These are phyloP conservation scores for Hsuehochloa calcarea DNA, from an alignment of 176 grass and related monocot genomes.

Conservation along the genomic window DNA sequence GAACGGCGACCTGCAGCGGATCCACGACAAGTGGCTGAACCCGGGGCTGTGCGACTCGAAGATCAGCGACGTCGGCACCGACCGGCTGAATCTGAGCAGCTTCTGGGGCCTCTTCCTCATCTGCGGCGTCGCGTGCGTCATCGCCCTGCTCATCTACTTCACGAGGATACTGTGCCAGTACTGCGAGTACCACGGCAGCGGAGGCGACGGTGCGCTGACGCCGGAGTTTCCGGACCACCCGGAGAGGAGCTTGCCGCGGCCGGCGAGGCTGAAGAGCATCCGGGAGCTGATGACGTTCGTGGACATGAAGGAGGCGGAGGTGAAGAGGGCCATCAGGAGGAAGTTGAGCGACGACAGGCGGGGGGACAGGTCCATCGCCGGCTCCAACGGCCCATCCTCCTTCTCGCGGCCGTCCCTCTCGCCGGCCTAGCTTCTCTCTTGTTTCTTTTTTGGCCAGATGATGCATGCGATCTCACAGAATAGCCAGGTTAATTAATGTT, in stretches of 20 bases:
- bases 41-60: constrained; percentile 33
- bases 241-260: constrained; percentile 42
- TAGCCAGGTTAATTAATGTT: too few species aligned
- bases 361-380: constrained; percentile 26
- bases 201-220: neutral
- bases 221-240: constrained; percentile 6
- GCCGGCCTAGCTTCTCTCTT: neutral
- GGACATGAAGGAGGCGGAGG: constrained; percentile 87
- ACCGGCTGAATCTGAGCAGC: constrained; percentile 54
- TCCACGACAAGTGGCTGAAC: constrained; percentile 92
- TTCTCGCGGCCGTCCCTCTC: constrained; percentile 21
- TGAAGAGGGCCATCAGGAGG: constrained; percentile 59
- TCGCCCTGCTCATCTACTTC: constrained; percentile 64
- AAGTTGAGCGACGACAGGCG: constrained; percentile 36
- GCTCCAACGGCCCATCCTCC: constrained; percentile 6
- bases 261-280: constrained; percentile 51
- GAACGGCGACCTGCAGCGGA: constrained; percentile 89
- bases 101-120: constrained; percentile 95
- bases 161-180: constrained; percentile 65
- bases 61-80: constrained; percentile 10
- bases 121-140: constrained; percentile 57
- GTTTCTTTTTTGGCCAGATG: too few species aligned
- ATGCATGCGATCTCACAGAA: too few species aligned
- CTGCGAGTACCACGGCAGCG: constrained; percentile 35
- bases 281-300: constrained; percentile 65